phyloP scores from a whole-genome alignment of 2,329 filamentous ascomycete genomes.

The Aspergillus niger region DNA sequence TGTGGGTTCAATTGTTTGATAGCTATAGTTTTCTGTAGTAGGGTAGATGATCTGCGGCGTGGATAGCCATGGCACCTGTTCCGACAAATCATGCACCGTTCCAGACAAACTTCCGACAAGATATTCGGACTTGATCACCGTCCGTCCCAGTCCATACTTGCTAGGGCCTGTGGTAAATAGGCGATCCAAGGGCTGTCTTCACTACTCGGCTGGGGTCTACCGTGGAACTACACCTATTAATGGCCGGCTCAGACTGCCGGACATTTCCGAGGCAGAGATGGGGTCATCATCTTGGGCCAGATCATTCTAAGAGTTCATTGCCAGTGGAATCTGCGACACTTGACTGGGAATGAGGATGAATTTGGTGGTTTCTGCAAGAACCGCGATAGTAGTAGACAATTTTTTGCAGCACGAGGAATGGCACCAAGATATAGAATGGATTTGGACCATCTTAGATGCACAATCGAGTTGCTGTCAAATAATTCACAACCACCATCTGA shows the following conservation, averaged over 20 bases:
- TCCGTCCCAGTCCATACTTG: background rate
- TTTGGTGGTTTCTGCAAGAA: too few relatives aligned
- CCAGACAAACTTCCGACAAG: background rate
- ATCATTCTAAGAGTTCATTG: background rate
- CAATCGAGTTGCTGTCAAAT: too few relatives aligned
- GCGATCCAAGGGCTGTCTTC: background rate
- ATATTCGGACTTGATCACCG: background rate
- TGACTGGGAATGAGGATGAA: too few relatives aligned
- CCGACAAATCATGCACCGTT: background rate
- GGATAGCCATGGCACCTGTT: background rate
- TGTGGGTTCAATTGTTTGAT: background rate
- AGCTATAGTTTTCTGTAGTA: background rate
- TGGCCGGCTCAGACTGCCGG: background rate
- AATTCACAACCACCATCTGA: too few relatives aligned
- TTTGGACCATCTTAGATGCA: too few relatives aligned
- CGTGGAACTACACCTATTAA: background rate
- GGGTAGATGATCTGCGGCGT: background rate
- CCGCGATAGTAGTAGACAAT: too few relatives aligned
- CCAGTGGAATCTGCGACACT: too few relatives aligned
- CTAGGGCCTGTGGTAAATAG: background rate
- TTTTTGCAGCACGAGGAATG: too few relatives aligned
- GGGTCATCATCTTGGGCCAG: background rate
- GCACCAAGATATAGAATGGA: too few relatives aligned
- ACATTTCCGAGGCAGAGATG: background rate
- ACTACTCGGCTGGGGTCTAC: background rate